These are phyloP conservation scores for Tricladium varicosporioides DNA, from an alignment of 2,329 filamentous ascomycete species.

Conservation along the genomic window DNA sequence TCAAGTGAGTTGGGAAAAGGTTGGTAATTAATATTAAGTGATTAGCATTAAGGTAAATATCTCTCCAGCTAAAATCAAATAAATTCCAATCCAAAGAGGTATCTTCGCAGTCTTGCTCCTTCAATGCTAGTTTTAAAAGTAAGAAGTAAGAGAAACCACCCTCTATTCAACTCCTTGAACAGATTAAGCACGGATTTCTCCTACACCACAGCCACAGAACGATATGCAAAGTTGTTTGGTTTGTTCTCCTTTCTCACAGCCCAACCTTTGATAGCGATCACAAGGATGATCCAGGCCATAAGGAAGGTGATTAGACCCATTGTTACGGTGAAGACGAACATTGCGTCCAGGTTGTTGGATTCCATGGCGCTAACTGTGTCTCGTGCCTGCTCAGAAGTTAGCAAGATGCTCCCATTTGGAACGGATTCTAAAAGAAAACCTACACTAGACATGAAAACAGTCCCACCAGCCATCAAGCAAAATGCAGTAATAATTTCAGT, in stretches of 20 bases:
- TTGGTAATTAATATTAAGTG: neutral
- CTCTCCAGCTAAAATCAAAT: neutral
- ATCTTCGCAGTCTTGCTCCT: constrained; percentile 10
- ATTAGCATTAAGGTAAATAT: neutral
- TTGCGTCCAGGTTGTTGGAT: constrained; percentile 74
- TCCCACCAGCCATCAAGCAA: constrained; percentile 80
- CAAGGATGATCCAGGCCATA: constrained; percentile 79
- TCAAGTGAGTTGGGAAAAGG: too few species aligned
- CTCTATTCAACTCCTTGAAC: neutral
- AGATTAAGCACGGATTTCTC: neutral
- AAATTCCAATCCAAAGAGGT: constrained; percentile 5
- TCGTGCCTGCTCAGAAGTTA: constrained; percentile 51
- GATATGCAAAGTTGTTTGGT: constrained; percentile 1
- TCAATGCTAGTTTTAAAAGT: neutral
- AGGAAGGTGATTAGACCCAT: constrained; percentile 80
- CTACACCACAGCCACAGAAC: neutral
- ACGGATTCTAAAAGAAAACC: constrained; percentile 37
- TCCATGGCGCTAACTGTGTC: constrained; percentile 79
- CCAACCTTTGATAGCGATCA: constrained; percentile 87
- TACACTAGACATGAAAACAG: constrained; percentile 90
- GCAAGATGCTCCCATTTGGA: too few species aligned
- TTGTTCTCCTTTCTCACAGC: constrained; percentile 50
- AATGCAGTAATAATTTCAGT: constrained; percentile 88
- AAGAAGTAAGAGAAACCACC: neutral
- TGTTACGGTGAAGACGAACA: constrained; percentile 89